Evolutionary conservation across 2,329 filamentous ascomycete genomes (phyloP).

Genomic region (Epichloe sibirici): DNA sequence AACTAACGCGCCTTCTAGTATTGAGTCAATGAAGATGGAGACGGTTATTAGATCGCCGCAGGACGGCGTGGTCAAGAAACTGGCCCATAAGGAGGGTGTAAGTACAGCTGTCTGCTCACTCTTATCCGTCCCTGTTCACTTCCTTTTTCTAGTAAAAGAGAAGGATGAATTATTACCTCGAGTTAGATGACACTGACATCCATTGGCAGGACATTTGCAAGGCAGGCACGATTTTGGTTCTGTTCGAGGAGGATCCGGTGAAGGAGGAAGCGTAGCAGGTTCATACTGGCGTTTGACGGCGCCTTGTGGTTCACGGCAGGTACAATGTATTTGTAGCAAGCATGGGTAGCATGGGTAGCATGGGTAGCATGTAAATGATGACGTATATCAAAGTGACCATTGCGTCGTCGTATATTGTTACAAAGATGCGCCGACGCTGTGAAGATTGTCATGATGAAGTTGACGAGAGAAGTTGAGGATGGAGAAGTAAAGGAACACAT

Average conservation of each 20-base stretch:
- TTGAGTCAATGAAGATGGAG: constrained; percentile 87
- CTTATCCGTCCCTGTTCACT: background rate
- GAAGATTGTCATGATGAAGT: background rate
- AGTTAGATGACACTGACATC: background rate
- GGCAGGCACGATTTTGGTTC: constrained; percentile 60
- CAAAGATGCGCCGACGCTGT: background rate
- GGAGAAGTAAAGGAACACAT: background rate
- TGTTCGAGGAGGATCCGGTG: constrained; percentile 48
- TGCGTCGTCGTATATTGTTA: background rate
- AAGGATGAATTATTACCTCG: too few species aligned
- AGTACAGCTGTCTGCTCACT: constrained; percentile 19
- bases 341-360: too few species aligned
- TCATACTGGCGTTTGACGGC: constrained; percentile 8
- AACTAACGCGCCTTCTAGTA: constrained; percentile 28
- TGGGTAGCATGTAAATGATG: background rate
- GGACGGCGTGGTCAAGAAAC: constrained; percentile 55
- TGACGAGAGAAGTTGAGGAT: background rate
- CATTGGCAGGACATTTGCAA: constrained; percentile 58
- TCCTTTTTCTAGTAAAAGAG: background rate
- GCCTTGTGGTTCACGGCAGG: background rate
- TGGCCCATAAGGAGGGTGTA: constrained; percentile 65
- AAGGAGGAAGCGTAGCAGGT: constrained; percentile 15
- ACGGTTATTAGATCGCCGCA: constrained; percentile 71
- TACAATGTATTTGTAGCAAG: background rate
- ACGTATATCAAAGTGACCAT: background rate